Conservation (phyloP, 73 alveolate species). For the Symbiodinium pilosum region DNA sequence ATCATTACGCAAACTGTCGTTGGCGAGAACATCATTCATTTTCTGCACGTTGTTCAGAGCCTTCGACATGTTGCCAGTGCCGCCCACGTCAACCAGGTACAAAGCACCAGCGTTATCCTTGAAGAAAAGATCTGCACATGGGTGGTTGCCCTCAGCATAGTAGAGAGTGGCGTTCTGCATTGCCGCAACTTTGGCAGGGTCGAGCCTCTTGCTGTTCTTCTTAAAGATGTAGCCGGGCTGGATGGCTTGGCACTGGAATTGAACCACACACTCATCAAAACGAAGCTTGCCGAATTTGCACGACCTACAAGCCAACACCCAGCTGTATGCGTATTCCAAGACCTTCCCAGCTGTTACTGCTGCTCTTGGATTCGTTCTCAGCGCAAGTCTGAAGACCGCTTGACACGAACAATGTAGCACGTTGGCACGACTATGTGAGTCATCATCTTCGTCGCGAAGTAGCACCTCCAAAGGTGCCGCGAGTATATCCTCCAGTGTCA, state of each 20-base stretch:
- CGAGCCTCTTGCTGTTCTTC: constrained; percentile 39
- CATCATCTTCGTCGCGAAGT: constrained; percentile 33
- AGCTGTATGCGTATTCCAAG: constrained; percentile 14
- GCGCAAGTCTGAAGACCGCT: not conserved
- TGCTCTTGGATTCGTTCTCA: constrained; percentile 31
- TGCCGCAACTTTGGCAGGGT: constrained; percentile 56
- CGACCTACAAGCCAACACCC: constrained; percentile 39
- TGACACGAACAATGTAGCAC: constrained; percentile 14
- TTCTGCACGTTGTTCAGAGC: constrained; percentile 38
- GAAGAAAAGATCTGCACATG: constrained; percentile 42
- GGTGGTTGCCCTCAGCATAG: constrained; percentile 43
- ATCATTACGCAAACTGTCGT: not conserved
- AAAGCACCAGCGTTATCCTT: constrained; percentile 39
- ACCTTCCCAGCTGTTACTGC: constrained; percentile 30
- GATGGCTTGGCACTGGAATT: constrained; percentile 13
- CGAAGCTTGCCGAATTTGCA: not conserved
- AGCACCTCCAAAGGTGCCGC: constrained; percentile 85
- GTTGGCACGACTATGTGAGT: not conserved
- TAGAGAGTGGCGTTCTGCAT: constrained; percentile 71
- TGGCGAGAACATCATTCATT: constrained; percentile 32
- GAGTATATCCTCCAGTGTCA: constrained; percentile 37
- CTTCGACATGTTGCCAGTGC: constrained; percentile 58
- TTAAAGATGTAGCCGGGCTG: constrained; percentile 71
- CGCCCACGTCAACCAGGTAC: constrained; percentile 26
- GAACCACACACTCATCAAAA: constrained; percentile 33